Percentiles rank a stretch among this genome's conserved stretches.
These are phyloP conservation scores for Pholiota molesta DNA, from an alignment of 768 basidiomycete species.

Conservation along the genomic window DNA sequence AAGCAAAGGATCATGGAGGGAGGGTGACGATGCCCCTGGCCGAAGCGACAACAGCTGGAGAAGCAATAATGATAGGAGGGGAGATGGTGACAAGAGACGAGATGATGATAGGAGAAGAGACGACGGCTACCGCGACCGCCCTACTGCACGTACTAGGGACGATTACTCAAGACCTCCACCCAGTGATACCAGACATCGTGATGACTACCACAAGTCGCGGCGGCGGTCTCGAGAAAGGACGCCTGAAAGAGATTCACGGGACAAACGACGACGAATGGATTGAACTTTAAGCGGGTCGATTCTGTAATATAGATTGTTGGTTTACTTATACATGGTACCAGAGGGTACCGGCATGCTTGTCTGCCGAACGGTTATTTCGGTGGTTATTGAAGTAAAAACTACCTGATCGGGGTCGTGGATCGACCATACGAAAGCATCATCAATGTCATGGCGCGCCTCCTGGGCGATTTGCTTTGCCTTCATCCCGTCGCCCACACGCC, in stretches of 20 bases:
- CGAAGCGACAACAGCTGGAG: constrained; percentile 12
- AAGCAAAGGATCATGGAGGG: constrained; percentile 18
- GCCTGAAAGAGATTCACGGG: constrained; percentile 37
- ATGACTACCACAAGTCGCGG: constrained; percentile 19
- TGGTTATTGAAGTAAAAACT: neutral
- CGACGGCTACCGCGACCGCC: constrained; percentile 23
- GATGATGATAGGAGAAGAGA: constrained; percentile 21
- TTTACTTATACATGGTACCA: too few relatives aligned
- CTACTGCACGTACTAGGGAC: constrained; percentile 27
- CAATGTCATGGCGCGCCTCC: neutral
- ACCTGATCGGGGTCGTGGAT: neutral
- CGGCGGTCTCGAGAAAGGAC: constrained; percentile 37
- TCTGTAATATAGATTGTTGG: too few relatives aligned
- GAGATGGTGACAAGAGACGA: constrained; percentile 8
- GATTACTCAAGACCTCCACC: constrained; percentile 25
- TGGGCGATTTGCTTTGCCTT: neutral
- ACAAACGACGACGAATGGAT: constrained; percentile 62
- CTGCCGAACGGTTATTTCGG: neutral
- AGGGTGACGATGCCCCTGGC: constrained; percentile 20
- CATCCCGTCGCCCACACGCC: neutral
- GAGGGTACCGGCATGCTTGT: too few relatives aligned
- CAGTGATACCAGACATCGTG: constrained; percentile 8
- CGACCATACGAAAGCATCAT: neutral
- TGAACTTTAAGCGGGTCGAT: constrained; percentile 25
- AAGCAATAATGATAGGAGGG: constrained; percentile 25